Percentiles rank a stretch among this genome's conserved stretches.
Evolutionary conservation across 768 basidiomycete species (phyloP).

Genomic region (Kwoniella bestiolae): DNA sequence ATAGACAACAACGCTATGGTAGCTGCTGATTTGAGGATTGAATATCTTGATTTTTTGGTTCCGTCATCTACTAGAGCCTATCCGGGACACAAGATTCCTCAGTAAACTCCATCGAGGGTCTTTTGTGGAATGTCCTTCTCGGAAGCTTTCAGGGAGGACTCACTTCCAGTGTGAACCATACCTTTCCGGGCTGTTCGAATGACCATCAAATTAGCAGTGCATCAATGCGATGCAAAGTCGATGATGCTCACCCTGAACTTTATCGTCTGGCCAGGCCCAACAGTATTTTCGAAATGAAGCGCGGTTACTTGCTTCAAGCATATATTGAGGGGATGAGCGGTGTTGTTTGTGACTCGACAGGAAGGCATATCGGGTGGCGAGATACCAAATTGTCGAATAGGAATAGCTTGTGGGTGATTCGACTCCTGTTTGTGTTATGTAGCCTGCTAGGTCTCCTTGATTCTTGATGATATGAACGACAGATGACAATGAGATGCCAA

Average conservation of each 20-base stretch:
- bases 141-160: too few species aligned
- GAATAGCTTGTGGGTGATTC: background rate
- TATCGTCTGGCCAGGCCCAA: constrained; percentile 47
- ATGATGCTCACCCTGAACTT: constrained; percentile 43
- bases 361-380: constrained; percentile 43
- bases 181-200: constrained; percentile 41
- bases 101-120: too few species aligned
- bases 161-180: constrained; percentile 54
- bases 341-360: constrained; percentile 49
- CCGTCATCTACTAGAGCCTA: constrained; percentile 51
- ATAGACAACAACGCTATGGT: constrained; percentile 51
- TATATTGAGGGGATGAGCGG: constrained; percentile 46
- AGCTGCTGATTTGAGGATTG: constrained; percentile 51
- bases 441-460: too few species aligned
- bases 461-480: too few species aligned
- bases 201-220: background rate
- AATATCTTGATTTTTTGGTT: constrained; percentile 45
- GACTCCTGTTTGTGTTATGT: too few species aligned
- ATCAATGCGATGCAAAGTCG: background rate
- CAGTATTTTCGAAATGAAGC: constrained; percentile 53
- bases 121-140: too few species aligned
- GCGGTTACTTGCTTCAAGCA: constrained; percentile 54
- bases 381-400: background rate
- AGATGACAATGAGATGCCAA: background rate
- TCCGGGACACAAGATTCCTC: background rate